phyloP scores from a whole-genome alignment of 768 basidiomycete genomes.

The Tulasnella sp. region DNA sequence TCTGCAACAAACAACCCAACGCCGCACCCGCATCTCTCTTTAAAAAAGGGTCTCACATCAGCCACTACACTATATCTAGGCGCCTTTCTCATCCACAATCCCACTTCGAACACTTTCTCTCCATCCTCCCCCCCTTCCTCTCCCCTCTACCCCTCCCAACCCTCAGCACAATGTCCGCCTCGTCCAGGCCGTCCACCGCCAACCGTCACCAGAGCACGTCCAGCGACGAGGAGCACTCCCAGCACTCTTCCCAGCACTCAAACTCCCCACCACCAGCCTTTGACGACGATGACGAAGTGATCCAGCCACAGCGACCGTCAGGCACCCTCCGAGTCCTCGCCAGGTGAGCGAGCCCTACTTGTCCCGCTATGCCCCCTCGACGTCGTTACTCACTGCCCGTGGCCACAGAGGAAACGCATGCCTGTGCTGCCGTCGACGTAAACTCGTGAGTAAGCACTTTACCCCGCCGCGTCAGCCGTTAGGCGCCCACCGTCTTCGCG shows the following conservation, averaged over 20 bases:
- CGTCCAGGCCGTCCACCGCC: background rate
- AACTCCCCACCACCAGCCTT: background rate
- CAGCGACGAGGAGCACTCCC: conserved; percentile 14
- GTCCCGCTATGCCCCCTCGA: background rate
- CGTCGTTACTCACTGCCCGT: background rate
- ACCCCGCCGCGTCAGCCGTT: background rate
- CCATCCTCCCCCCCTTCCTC: background rate
- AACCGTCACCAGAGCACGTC: background rate
- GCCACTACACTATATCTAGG: background rate
- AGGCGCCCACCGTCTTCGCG: background rate
- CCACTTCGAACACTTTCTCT: background rate
- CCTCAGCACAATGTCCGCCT: background rate
- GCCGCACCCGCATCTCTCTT: background rate
- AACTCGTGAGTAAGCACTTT: conserved; percentile 15
- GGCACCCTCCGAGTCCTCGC: conserved; percentile 25
- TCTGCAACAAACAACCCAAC: background rate
- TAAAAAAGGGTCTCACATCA: background rate
- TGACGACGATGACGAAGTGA: conserved; percentile 17
- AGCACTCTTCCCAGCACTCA: background rate
- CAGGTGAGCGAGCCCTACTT: background rate
- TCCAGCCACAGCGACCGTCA: background rate
- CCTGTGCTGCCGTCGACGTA: conserved; percentile 26
- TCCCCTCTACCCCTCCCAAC: background rate
- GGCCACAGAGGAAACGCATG: conserved; percentile 26
- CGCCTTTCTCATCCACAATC: background rate